Evolutionary conservation across 371 early-diverging fungal species (phyloP), one percentile per base, ranked within the genome.

Genomic region (Mortierella sp.): DNA sequence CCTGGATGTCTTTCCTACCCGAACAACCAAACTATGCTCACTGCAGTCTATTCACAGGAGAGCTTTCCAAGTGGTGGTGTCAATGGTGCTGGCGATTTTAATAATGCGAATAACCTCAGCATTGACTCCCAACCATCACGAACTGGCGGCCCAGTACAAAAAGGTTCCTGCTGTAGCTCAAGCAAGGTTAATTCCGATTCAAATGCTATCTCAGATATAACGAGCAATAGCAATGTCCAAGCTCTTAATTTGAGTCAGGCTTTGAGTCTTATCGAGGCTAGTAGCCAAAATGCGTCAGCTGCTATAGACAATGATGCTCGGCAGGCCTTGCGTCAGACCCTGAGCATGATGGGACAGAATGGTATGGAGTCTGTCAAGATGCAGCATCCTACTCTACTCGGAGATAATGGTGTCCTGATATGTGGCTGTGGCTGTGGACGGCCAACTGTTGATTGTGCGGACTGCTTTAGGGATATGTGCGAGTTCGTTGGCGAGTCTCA

Each of bases 381-480:
- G 70, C 79, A 83, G 21, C 75, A 83, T 60, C 79, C 80, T 3
- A 76, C 80, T 19, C 50, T 83, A n/a, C 70, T 88, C 3, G 87
- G 87, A 48, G 84, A 72, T 1, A 87, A 87, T 68, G 88, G 90
- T 10, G 87, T 87, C 32, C 59, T 86, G 69, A 72, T 85, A 15
- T 90, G 91, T 62, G 87, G 87, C 48, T 91, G 91, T 62, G 91
- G 91, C 1, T 90, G 91, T 70, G 72, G 84, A 48, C 90, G 90
- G 59, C 87, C 88, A 0, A 83, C 87, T 3, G 80, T 83, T 19
- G 89, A 89, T 21, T 91, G 91, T 65, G 66, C 81, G 7, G 87
- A 90, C 74, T 91, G 91, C 64, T 69, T 88, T 38, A 70, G 87
- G 43, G 90, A 88, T 67, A 77, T 88, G 67, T 91, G 91, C 67